Base-by-base conservation (phyloP, 2,329 filamentous ascomycete species). In the Didymella exigua region DNA sequence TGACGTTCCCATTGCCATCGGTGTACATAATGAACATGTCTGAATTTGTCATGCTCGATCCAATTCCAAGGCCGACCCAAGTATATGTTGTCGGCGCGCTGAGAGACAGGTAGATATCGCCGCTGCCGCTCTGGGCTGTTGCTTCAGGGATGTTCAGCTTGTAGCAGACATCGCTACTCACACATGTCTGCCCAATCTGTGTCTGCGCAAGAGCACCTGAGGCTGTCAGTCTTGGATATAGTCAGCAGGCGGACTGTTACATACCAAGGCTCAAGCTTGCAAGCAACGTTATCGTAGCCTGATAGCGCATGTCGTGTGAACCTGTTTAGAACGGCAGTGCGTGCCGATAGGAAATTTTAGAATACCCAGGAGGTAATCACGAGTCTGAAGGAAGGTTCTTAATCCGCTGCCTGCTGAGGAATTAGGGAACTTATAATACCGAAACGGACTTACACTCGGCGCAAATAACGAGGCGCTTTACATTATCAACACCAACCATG, bases 21-120 rank as follows among this genome's bases (percentile, higher is more conserved):
- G 82, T 74, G 70, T 89, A 89, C 61, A 88, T 77, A 65, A 89
- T 60, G 66, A 89, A 87, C 53, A 88, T 86, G 67, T 85, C 82
- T 44, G 85, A 71, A 27, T 79, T 82, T 13, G 68, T 34, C 86
- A 89, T 89, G 36, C 59, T 55, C 0, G 66, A 62, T 40, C 86
- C 86, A 27, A 82, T 83, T 26, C 84, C 86, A 16, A 88, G 75
- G 8, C 78, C 82, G 14, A 86, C 78, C 86, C 86, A 89, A 55
- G 71, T 63, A 66, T 82, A 82, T 5, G 73, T 75, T 2, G 77
- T 76, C 1, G 83, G 82, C 4, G 84, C 84, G n/a, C 74, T 75
- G 51, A 89, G 77, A 65, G 86, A 85, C 59, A 88, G 79, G 68
- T 84, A 87, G 49, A 88, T 78, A 21, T 51, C 24, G 50, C 84